Evolutionary conservation across 2,329 filamentous ascomycete genomes (phyloP), one percentile per base, ranked within the genome.

Genomic region (Ophiosphaerella korrae): DNA sequence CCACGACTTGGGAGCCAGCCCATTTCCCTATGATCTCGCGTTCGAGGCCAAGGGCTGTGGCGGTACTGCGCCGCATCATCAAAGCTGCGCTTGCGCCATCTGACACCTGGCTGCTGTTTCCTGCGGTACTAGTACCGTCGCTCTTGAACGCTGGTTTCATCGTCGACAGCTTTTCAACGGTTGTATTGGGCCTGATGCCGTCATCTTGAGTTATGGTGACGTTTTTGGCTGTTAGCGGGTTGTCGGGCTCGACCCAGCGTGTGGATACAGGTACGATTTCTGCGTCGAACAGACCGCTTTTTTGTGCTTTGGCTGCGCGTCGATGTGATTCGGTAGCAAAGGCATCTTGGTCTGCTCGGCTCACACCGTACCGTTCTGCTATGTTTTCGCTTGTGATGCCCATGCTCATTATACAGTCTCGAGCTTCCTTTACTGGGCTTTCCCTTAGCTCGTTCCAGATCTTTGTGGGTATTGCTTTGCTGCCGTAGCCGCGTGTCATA

Each of bases 371-470:
- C 40, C 92, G 78, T 62, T 80, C 77, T 0, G 92, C 90, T 0
- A 97, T 91, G 64, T 96, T 96, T 79, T 97, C 92, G 5, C 86
- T 87, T 11, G 92, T 97, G 51, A 93, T 75, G 0, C 92, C 92
- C 92, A 97, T 97, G 62, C 87, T 85, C 92, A 96, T 95, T 70
- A 97, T 85, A 72, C 92, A 96, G 71, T 96, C 92, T 36, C 83
- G 78, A 3, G 89, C 89, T 57, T 95, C 87, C 66, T 88, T 81
- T 8, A 83, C 81, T 1, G 77, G 74, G 3, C 82, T 86, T 1
- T 88, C 82, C 63, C 79, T 84, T 53, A 96, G 77, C 44, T 83
- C 86, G 0, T 88, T 86, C 90, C 91, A 96, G 9, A 91, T 75
- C 57, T 91, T 84, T 0, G 86, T 87, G 0, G 92, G 92, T 37